A percentile compares a stretch with the other conserved stretches of the same genome.
These are phyloP conservation scores for Vachellia pachyceras DNA, from an alignment of 306 rosid genomes.

Conservation along the genomic window DNA sequence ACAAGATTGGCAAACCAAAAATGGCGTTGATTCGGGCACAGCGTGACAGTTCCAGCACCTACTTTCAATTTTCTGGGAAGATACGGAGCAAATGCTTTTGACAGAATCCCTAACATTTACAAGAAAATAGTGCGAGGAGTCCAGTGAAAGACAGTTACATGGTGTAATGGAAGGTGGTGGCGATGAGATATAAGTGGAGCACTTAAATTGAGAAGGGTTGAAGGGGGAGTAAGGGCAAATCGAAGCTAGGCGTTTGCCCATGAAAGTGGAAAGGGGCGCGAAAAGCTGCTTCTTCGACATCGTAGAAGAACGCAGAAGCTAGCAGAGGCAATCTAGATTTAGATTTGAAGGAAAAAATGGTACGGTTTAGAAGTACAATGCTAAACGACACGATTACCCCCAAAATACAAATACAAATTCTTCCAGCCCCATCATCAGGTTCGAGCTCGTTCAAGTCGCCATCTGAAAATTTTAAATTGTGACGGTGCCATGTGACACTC, in stretches of 20 bases:
- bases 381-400: too few species aligned
- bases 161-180: slow-evolving; percentile 29
- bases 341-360: too few species aligned
- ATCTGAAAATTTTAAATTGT: too few species aligned
- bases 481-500: too few species aligned
- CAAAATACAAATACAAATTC: too few species aligned
- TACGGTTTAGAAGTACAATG: too few species aligned
- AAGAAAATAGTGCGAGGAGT: slow-evolving; percentile 28
- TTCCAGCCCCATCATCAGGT: too few species aligned
- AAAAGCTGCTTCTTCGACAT: slow-evolving; percentile 59
- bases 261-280: slow-evolving; percentile 44
- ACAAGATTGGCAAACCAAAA: slow-evolving; percentile 74
- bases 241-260: slow-evolving; percentile 47
- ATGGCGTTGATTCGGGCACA: slow-evolving; percentile 47
- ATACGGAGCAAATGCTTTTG: slow-evolving; percentile 46
- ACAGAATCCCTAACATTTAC: slow-evolving; percentile 28
- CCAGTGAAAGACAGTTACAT: background rate
- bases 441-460: too few species aligned
- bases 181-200: slow-evolving; percentile 14
- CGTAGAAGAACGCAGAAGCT: background rate
- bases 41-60: slow-evolving; percentile 81
- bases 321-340: too few species aligned
- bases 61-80: slow-evolving; percentile 38
- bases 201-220: slow-evolving; percentile 16
- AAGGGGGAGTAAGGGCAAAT: slow-evolving; percentile 19